Conservation (phyloP, 2,329 filamentous ascomycete genomes). For the Alternaria infectoria region DNA sequence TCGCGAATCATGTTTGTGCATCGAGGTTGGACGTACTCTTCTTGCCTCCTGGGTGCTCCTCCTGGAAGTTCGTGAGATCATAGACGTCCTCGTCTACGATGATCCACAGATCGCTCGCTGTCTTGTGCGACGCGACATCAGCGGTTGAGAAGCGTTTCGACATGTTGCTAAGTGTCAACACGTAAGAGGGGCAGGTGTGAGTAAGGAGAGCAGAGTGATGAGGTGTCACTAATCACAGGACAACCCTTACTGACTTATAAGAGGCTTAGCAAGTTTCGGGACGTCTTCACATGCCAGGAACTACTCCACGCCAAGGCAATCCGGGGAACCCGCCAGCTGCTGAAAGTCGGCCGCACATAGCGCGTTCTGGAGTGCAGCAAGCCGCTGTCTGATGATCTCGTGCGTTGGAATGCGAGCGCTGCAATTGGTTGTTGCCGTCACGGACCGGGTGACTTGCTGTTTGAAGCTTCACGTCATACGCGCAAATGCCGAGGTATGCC, state of each 20-base stretch:
- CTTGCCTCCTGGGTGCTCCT: slow-evolving; percentile 69
- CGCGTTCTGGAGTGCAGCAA: slow-evolving; percentile 26
- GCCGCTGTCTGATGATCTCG: slow-evolving; percentile 36
- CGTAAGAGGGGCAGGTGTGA: not conserved
- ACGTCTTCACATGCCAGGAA: slow-evolving; percentile 47
- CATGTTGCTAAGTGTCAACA: slow-evolving; percentile 62
- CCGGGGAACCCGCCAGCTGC: slow-evolving; percentile 27
- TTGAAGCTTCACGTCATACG: slow-evolving; percentile 38
- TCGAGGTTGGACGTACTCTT: slow-evolving; percentile 62
- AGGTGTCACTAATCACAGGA: slow-evolving; percentile 19
- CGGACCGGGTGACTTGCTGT: slow-evolving; percentile 32
- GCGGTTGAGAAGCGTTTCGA: slow-evolving; percentile 81
- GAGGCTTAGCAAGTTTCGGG: slow-evolving; percentile 20
- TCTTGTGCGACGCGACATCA: slow-evolving; percentile 93
- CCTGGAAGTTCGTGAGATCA: slow-evolving; percentile 75
- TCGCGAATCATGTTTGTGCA: not conserved
- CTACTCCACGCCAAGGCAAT: slow-evolving; percentile 34
- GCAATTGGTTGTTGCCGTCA: slow-evolving; percentile 33
- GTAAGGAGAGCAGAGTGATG: not conserved
- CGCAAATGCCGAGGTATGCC: slow-evolving; percentile 37
- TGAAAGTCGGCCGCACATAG: slow-evolving; percentile 33
- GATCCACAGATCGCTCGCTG: slow-evolving; percentile 83
- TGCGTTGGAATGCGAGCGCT: slow-evolving; percentile 29
- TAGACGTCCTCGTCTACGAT: slow-evolving; percentile 95
- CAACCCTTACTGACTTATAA: slow-evolving; percentile 33